Evolutionary conservation across 2,329 filamentous ascomycete genomes (phyloP), one percentile per base, ranked within the genome.

Genomic region (Keithomyces neogunnii): DNA sequence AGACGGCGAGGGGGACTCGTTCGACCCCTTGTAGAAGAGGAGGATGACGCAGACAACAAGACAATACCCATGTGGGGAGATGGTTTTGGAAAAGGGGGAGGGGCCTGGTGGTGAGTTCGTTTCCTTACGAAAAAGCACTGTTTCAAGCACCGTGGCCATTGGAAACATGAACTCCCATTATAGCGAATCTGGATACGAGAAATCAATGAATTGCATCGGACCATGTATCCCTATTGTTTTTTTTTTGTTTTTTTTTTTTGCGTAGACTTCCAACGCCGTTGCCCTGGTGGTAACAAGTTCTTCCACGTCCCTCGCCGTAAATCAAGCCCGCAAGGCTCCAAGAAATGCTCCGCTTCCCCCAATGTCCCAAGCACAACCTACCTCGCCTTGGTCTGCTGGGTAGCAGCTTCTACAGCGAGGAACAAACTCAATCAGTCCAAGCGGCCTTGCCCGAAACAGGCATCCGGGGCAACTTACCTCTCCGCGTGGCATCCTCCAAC

Each of bases 401-500:
- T 76, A 40, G 77, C 73, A 19, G 79, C 79, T 69, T 82, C 79
- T 81, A 57, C 53, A 48, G 3, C 7, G 31, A 30, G 11, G 3
- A 11, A 47, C 50, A 30, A 49, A 42, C 19, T 26, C 5, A 26
- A 5, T 5, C 38, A 26, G 19, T 19, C 19, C 19, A 19, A 19
- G 19, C 19, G 19, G 19, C 19, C 19, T 19, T 19, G 19, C 19
- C 19, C 19, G 19, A 19, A 19, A 19, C 19, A 19, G 19, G 19
- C 19, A 19, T 19, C 19, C 19, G 19, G 19, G 19, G 19, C 19
- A 36, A 59, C 71, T 62, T 72, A 88, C 88, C 88, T 83, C 89
- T 84, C 68, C 89, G 82, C 54, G 89, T 95, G 26, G 91, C 91
- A 73, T 96, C 91, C 73, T 96, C 91, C 55, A 96, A 71, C 56